A percentile compares a stretch with the other conserved stretches of the same genome.
These are phyloP conservation scores for Heterobasidion annosum DNA, from an alignment of 1,284 basidiomycete genomes.

Conservation along the genomic window DNA sequence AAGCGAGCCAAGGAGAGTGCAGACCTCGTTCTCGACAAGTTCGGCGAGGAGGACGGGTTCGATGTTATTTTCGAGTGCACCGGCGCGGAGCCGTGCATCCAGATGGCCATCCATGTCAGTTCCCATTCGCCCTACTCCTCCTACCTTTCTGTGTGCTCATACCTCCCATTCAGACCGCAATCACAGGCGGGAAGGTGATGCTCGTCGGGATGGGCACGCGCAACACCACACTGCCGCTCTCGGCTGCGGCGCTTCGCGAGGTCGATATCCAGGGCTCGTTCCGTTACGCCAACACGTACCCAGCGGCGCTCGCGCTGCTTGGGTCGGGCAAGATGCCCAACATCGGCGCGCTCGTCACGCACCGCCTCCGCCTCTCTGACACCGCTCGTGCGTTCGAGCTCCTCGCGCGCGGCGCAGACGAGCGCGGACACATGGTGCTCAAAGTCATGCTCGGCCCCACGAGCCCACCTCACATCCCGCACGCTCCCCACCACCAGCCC, in stretches of 20 bases:
- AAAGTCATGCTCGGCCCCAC: slow-evolving; percentile 67
- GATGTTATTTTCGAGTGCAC: slow-evolving; percentile 94
- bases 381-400: slow-evolving; percentile 74
- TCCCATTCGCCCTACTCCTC: slow-evolving; percentile 9
- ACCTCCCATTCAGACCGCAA: slow-evolving; percentile 49
- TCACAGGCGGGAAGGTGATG: slow-evolving; percentile 81
- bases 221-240: slow-evolving; percentile 77
- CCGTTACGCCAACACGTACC: slow-evolving; percentile 84
- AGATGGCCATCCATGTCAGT: slow-evolving; percentile 78
- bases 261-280: slow-evolving; percentile 93
- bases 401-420: slow-evolving; percentile 67
- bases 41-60: slow-evolving; percentile 69
- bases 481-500: no score
- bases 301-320: slow-evolving; percentile 74
- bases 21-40: slow-evolving; percentile 42
- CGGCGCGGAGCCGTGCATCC: slow-evolving; percentile 85
- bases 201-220: slow-evolving; percentile 93
- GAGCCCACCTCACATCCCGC: no score
- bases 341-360: slow-evolving; percentile 74
- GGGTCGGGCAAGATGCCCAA: slow-evolving; percentile 53
- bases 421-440: slow-evolving; percentile 71
- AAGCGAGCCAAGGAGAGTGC: slow-evolving; percentile 57
- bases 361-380: slow-evolving; percentile 62
- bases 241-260: slow-evolving; percentile 77
- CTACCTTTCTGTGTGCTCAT: slow-evolving; percentile 8